These are phyloP conservation scores for Mycena chlorophos DNA, from an alignment of 768 basidiomycete genomes.

Conservation along the genomic window DNA sequence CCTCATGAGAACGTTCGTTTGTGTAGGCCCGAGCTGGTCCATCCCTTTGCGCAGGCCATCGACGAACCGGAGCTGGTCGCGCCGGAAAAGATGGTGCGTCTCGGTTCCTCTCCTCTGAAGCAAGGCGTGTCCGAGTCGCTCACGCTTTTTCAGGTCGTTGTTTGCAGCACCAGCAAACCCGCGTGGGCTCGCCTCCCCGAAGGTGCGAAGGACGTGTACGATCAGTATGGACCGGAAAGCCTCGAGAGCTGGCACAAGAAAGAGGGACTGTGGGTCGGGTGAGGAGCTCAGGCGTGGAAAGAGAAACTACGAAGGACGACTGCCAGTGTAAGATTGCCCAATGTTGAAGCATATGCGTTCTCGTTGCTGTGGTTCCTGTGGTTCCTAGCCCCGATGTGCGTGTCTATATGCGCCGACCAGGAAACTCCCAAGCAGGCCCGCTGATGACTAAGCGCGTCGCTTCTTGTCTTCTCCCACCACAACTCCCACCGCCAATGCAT, in stretches of 20 bases:
- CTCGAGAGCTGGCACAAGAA: slow-evolving; percentile 64
- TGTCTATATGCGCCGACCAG: too few relatives aligned
- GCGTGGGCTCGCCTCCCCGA: slow-evolving; percentile 64
- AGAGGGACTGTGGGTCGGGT: slow-evolving; percentile 42
- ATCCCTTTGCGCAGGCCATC: slow-evolving; percentile 69
- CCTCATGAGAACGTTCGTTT: background rate
- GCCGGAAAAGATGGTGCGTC: slow-evolving; percentile 52
- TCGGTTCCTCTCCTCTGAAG: background rate
- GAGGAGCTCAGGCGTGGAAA: too few relatives aligned
- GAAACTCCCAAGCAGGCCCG: too few relatives aligned
- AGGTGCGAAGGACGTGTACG: slow-evolving; percentile 49
- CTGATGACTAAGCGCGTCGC: too few relatives aligned
- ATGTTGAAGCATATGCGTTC: too few relatives aligned
- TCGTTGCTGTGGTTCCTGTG: too few relatives aligned
- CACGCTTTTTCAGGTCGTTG: slow-evolving; percentile 39
- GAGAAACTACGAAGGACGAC: too few relatives aligned
- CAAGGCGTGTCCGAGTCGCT: background rate
- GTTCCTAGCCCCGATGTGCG: too few relatives aligned
- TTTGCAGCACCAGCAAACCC: slow-evolving; percentile 53
- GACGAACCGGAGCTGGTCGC: slow-evolving; percentile 57
- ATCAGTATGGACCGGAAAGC: slow-evolving; percentile 44
- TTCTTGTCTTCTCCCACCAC: slow-evolving; percentile 40
- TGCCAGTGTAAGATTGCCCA: too few relatives aligned
- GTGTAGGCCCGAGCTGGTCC: slow-evolving; percentile 60
- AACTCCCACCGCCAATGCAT: slow-evolving; percentile 29